Evolutionary conservation across 2,329 filamentous ascomycete species (phyloP).

Genomic region (Monilinia polystroma): DNA sequence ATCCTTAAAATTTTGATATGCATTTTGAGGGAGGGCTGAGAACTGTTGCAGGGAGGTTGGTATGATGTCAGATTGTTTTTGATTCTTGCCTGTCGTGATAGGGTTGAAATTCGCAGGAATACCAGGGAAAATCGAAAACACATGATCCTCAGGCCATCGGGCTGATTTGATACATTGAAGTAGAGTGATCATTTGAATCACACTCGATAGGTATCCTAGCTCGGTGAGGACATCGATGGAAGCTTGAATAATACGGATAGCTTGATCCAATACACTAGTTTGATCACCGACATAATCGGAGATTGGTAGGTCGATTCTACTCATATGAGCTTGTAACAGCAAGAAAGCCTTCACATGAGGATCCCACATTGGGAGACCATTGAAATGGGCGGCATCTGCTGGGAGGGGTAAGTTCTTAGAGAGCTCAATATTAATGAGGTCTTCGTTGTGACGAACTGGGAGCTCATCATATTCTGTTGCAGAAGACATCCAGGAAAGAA

Average conservation of each 20-base stretch:
- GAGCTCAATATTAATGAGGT: conserved; percentile 90
- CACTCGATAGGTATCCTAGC: conserved; percentile 76
- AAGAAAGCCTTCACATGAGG: conserved; percentile 96
- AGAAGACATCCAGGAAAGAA: conserved; percentile 85
- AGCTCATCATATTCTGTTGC: conserved; percentile 97
- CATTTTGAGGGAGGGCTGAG: conserved; percentile 34
- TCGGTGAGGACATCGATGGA: conserved; percentile 92
- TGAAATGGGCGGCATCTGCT: conserved; percentile 38
- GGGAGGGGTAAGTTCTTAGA: conserved; percentile 73
- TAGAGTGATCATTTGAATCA: conserved; percentile 76
- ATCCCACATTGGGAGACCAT: conserved; percentile 90
- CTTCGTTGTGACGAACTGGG: conserved; percentile 96
- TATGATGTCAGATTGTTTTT: conserved; percentile 37
- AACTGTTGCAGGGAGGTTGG: conserved; percentile 40
- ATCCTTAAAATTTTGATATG: conserved; percentile 47
- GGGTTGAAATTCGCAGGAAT: conserved; percentile 47
- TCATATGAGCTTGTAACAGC: conserved; percentile 92
- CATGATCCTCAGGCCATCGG: conserved; percentile 81
- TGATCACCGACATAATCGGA: conserved; percentile 97
- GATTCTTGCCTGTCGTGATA: conserved; percentile 3
- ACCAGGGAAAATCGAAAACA: conserved; percentile 76
- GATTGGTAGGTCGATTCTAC: conserved; percentile 87
- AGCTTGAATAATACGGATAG: conserved; percentile 94
- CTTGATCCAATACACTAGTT: conserved; percentile 85
- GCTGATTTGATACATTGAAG: conserved; percentile 92